These are phyloP conservation scores for Fallopia convolvulus DNA, from an alignment of 148 eudicot species.

Conservation along the genomic window DNA sequence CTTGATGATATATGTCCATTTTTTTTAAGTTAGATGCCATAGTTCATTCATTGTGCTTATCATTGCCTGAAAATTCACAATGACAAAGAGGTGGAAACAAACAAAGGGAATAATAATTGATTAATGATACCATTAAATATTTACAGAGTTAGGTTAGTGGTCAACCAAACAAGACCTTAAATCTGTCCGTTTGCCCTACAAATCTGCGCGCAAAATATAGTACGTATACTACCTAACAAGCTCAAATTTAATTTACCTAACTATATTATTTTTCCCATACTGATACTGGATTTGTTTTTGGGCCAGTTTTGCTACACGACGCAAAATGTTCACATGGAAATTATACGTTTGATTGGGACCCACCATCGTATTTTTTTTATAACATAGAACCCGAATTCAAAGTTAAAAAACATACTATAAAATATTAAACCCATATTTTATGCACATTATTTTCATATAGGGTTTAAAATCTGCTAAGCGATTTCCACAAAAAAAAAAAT, in stretches of 20 bases:
- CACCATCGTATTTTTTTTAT: neutral
- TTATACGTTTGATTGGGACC: neutral
- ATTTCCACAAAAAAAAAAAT: no score
- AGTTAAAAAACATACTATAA: no score
- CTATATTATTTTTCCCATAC: neutral
- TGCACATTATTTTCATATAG: no score
- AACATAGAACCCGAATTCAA: no score
- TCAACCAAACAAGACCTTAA: conserved; percentile 9
- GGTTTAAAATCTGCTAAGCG: no score
- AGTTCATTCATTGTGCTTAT: neutral
- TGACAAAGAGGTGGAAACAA: neutral
- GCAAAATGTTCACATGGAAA: neutral
- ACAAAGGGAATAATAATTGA: conserved; percentile 4
- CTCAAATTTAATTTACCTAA: neutral
- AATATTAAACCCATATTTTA: no score
- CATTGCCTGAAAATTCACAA: neutral
- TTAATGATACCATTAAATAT: neutral
- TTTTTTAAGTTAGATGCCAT: neutral
- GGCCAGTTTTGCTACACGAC: neutral
- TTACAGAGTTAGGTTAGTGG: neutral
- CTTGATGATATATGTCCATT: neutral
- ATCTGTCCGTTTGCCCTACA: conserved; percentile 8
- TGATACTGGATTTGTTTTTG: neutral
- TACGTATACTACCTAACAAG: neutral
- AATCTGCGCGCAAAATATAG: neutral